Conservation (phyloP, 306 rosid species). For the Hippophae gyantsensis region DNA sequence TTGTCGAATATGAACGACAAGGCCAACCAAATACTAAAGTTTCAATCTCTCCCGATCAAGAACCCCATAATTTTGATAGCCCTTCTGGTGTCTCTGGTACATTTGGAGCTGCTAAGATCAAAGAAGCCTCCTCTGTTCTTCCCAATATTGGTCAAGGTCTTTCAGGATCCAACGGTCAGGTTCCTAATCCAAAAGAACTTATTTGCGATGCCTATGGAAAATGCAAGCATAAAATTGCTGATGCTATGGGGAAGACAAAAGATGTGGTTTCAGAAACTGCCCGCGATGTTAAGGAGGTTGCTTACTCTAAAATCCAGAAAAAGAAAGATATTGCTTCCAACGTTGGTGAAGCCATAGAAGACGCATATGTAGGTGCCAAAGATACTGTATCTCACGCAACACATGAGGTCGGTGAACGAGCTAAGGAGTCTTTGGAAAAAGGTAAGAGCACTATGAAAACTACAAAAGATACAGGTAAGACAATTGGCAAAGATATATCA, state of each 20-base stretch:
- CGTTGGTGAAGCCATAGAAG: conserved; percentile 13
- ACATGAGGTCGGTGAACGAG: not conserved
- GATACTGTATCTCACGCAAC: not conserved
- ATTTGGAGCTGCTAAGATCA: conserved; percentile 16
- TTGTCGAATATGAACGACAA: conserved; percentile 54
- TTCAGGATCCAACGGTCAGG: not conserved
- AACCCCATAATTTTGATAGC: not conserved
- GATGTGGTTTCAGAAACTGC: conserved; percentile 20
- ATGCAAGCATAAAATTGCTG: conserved; percentile 47
- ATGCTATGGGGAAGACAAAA: conserved; percentile 37
- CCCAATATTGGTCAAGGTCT: conserved; percentile 32
- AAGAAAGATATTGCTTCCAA: conserved; percentile 12
- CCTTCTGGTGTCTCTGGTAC: not conserved
- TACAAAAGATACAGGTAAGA: conserved; percentile 24
- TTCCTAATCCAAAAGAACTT: conserved; percentile 30
- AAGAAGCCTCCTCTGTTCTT: conserved; percentile 31
- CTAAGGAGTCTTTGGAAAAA: conserved; percentile 5
- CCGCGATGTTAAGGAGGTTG: conserved; percentile 6
- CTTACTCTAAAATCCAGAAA: conserved; percentile 5
- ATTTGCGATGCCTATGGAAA: conserved; percentile 60
- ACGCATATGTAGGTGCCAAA: conserved; percentile 5
- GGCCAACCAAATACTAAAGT: conserved; percentile 53
- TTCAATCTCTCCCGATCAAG: conserved; percentile 44
- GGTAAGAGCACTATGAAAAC: conserved; percentile 19
- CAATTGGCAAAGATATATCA: conserved; percentile 12